phyloP scores from a whole-genome alignment of 2,329 filamentous ascomycete species.

The Periconia macrospinosa region DNA sequence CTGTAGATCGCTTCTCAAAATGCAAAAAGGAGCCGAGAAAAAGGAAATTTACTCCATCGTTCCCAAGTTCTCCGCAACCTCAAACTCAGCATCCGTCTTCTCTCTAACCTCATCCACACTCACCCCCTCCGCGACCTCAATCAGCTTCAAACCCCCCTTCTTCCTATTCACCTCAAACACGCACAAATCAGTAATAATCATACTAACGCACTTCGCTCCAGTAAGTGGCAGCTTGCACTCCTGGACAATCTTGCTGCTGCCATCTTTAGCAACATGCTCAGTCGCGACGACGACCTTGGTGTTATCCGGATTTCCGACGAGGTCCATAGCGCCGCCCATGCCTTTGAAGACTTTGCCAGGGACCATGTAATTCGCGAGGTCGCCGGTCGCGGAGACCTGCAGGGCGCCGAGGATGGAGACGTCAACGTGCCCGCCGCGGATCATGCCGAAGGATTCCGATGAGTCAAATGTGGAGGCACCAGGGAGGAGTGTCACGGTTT shows the following conservation, averaged over 20 bases:
- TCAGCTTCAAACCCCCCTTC: slow-evolving; percentile 69
- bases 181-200: slow-evolving; percentile 45
- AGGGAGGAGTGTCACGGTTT: slow-evolving; percentile 82
- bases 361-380: slow-evolving; percentile 91
- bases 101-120: slow-evolving; percentile 82
- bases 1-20: too few species aligned
- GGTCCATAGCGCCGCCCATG: slow-evolving; percentile 89
- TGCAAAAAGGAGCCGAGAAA: too few species aligned
- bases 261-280: slow-evolving; percentile 93
- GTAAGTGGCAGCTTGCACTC: slow-evolving; percentile 48
- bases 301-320: slow-evolving; percentile 77
- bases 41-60: slow-evolving; percentile 59
- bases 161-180: slow-evolving; percentile 67
- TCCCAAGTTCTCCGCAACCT: slow-evolving; percentile 74
- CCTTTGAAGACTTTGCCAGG: slow-evolving; percentile 86
- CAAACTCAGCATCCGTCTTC: slow-evolving; percentile 86
- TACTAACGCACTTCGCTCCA: slow-evolving; percentile 40
- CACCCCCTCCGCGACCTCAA: slow-evolving; percentile 83
- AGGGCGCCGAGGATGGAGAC: slow-evolving; percentile 88
- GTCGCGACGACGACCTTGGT: slow-evolving; percentile 93
- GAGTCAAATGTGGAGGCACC: slow-evolving; percentile 82
- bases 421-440: slow-evolving; percentile 81
- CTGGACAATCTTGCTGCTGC: slow-evolving; percentile 86
- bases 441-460: slow-evolving; percentile 92
- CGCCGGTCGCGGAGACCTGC: slow-evolving; percentile 78